Percentiles rank a stretch among this genome's conserved stretches.
Conservation (phyloP, 768 basidiomycete genomes). For the Leccinum broughii region DNA sequence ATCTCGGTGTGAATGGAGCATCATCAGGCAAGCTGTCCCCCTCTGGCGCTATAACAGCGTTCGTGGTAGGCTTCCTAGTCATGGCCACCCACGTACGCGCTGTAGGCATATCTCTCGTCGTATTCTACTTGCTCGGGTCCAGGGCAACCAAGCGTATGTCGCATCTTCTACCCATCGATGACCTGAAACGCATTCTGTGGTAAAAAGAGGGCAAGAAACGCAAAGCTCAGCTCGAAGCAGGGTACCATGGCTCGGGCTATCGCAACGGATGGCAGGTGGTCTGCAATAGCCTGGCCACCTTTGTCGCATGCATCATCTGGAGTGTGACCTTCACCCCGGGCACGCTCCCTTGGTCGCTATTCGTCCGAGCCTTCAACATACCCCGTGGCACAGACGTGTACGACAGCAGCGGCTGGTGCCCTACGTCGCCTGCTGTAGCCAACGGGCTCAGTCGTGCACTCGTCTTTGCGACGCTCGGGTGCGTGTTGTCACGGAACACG, state of each 20-base stretch:
- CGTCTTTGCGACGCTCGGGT: constrained; percentile 69
- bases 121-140: constrained; percentile 79
- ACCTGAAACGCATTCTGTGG: constrained; percentile 1
- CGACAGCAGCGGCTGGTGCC: constrained; percentile 58
- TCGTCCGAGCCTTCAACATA: constrained; percentile 14
- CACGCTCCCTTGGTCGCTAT: constrained; percentile 38
- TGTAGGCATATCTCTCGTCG: constrained; percentile 66
- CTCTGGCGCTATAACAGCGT: constrained; percentile 76
- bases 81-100: constrained; percentile 66
- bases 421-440: constrained; percentile 44
- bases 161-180: not conserved
- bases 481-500: constrained; percentile 18
- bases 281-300: constrained; percentile 71
- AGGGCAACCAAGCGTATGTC: constrained; percentile 78
- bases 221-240: constrained; percentile 59
- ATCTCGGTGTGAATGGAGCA: constrained; percentile 68
- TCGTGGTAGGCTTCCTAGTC: constrained; percentile 70
- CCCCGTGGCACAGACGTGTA: constrained; percentile 32
- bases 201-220: constrained; percentile 64
- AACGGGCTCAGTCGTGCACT: constrained; percentile 60
- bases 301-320: constrained; percentile 64
- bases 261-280: constrained; percentile 80
- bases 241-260: constrained; percentile 72
- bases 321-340: constrained; percentile 54
- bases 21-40: constrained; percentile 74